These are phyloP conservation scores for Olyra latifolia DNA, from an alignment of 176 grass and related monocot species.

Conservation along the genomic window DNA sequence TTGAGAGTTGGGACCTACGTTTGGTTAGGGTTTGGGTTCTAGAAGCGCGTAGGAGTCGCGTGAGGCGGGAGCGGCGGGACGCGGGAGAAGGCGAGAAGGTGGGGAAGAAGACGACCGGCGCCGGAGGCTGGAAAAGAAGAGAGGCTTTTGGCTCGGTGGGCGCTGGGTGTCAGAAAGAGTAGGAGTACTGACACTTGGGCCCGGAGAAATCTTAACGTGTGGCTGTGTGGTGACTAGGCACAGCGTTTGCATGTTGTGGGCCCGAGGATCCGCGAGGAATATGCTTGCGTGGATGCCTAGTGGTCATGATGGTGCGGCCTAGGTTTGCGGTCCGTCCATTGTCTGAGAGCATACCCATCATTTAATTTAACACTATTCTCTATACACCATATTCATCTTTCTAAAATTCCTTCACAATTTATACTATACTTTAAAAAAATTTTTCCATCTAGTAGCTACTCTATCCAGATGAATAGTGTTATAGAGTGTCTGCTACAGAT, in stretches of 20 bases:
- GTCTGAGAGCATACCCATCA: no score
- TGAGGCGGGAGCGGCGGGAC: neutral
- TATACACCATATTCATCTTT: no score
- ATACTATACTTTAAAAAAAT: no score
- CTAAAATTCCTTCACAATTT: no score
- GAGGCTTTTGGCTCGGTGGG: neutral
- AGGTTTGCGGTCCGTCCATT: neutral
- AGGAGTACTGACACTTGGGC: neutral
- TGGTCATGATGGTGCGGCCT: neutral
- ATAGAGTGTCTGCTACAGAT: no score
- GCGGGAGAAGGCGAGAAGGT: slow-evolving; percentile 9
- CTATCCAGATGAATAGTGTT: no score
- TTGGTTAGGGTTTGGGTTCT: slow-evolving; percentile 20
- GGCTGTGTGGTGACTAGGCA: slow-evolving; percentile 36
- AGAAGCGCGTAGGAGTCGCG: slow-evolving; percentile 29
- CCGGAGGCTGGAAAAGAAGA: neutral
- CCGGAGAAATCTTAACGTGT: slow-evolving; percentile 23
- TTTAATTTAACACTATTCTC: no score
- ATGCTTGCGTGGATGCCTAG: slow-evolving; percentile 11
- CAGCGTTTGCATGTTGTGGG: neutral
- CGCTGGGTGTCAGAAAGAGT: neutral
- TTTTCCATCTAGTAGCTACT: no score
- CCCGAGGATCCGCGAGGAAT: neutral
- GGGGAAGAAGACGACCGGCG: slow-evolving; percentile 8
- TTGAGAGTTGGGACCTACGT: no score